phyloP scores from a whole-genome alignment of 176 grass and related monocot species.

The Juncus inflexus region DNA sequence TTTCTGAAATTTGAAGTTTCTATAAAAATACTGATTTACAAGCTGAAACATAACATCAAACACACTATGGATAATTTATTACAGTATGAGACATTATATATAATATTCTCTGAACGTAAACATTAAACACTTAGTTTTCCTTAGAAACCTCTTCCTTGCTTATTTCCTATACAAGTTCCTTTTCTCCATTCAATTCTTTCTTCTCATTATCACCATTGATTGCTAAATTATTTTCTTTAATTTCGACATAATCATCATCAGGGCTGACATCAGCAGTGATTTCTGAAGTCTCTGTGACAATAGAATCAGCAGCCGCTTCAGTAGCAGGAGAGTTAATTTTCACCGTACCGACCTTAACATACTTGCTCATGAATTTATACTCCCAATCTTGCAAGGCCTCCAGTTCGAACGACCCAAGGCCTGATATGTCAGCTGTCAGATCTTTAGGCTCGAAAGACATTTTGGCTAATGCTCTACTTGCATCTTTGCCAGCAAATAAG shows the following conservation, averaged over 20 bases:
- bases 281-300: not conserved
- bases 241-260: not conserved
- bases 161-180: slow-evolving; percentile 1
- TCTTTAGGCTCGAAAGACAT: slow-evolving; percentile 51
- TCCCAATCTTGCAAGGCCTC: slow-evolving; percentile 58
- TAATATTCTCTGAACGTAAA: too few species aligned
- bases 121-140: too few species aligned
- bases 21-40: too few species aligned
- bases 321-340: slow-evolving; percentile 14
- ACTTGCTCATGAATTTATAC: slow-evolving; percentile 55
- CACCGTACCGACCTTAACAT: slow-evolving; percentile 44
- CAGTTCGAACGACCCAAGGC: slow-evolving; percentile 33
- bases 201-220: not conserved
- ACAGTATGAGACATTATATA: too few species aligned
- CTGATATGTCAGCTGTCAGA: slow-evolving; percentile 38
- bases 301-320: slow-evolving; percentile 8
- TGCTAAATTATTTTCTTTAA: not conserved
- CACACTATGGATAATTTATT: too few species aligned
- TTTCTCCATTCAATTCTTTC: not conserved
- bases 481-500: slow-evolving; percentile 43
- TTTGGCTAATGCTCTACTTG: slow-evolving; percentile 42
- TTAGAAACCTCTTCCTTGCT: too few species aligned
- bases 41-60: too few species aligned
- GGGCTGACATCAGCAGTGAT: not conserved
- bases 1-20: too few species aligned